Evolutionary conservation across 176 grass and related monocot species (phyloP).

Genomic region (Raddia distichophylla): DNA sequence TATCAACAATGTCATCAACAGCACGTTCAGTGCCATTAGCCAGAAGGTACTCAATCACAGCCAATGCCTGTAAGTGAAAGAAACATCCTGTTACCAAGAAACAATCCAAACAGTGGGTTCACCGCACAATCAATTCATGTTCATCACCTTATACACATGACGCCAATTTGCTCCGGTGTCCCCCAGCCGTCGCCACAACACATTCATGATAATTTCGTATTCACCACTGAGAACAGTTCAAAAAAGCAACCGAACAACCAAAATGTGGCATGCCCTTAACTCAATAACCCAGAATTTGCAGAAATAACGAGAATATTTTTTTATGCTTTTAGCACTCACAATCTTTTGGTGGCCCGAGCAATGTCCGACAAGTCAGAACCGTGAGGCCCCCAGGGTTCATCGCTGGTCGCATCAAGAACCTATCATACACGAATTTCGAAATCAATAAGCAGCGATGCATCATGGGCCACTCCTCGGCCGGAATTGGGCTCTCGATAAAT

Average conservation of each 20-base stretch:
- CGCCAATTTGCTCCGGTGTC: conserved; percentile 67
- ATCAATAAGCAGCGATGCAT: not conserved
- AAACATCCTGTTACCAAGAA: not conserved
- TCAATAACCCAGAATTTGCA: not conserved
- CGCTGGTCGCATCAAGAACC: conserved; percentile 84
- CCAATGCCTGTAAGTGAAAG: conserved; percentile 56
- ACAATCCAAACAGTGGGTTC: not conserved
- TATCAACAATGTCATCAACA: conserved; percentile 61
- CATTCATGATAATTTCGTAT: conserved; percentile 62
- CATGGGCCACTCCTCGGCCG: not conserved
- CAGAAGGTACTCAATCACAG: conserved; percentile 75
- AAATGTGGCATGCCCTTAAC: not conserved
- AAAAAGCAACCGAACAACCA: not conserved
- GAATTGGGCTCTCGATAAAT: not conserved
- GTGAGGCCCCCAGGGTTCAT: conserved; percentile 84
- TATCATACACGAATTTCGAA: conserved; percentile 25
- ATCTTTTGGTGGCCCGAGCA: conserved; percentile 63
- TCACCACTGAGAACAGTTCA: conserved; percentile 54
- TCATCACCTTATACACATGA: conserved; percentile 76
- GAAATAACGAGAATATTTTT: not conserved
- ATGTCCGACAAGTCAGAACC: conserved; percentile 72
- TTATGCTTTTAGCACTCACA: conserved; percentile 28
- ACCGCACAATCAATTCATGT: not conserved
- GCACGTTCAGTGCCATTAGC: conserved; percentile 69
- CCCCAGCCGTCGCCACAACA: conserved; percentile 63